phyloP scores from a whole-genome alignment of 2,329 filamentous ascomycete genomes.

The Phaeophleospora eucalypticola region DNA sequence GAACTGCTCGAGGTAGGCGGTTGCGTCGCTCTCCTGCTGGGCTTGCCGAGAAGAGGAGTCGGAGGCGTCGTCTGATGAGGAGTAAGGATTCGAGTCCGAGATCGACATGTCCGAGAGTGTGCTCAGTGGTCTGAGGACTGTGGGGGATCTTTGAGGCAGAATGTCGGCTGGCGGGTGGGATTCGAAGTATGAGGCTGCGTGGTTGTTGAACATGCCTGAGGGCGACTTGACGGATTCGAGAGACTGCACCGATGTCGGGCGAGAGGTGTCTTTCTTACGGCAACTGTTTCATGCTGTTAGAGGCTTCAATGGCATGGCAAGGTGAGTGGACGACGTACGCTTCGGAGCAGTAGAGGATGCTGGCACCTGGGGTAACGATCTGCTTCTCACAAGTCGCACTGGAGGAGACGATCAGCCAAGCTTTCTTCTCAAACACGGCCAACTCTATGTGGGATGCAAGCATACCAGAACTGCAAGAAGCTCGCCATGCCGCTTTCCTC shows the following conservation, averaged over 20 bases:
- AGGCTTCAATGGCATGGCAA: not conserved
- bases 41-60: constrained; percentile 3
- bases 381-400: constrained; percentile 64
- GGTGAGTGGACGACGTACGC: constrained; percentile 45
- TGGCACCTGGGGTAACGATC: constrained; percentile 58
- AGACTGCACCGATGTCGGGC: constrained; percentile 17
- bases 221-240: constrained; percentile 27
- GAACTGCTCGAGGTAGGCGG: constrained; percentile 42
- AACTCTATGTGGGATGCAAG: constrained; percentile 1
- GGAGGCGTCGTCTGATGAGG: constrained; percentile 11
- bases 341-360: constrained; percentile 62
- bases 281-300: constrained; percentile 35
- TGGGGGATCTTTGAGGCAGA: constrained; percentile 46
- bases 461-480: constrained; percentile 52
- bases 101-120: constrained; percentile 42
- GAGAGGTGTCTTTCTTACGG: constrained; percentile 40
- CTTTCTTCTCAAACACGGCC: not conserved
- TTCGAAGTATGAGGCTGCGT: constrained; percentile 23
- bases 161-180: constrained; percentile 37
- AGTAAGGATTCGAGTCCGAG: constrained; percentile 14
- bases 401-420: constrained; percentile 12
- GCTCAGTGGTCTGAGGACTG: constrained; percentile 34
- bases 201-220: constrained; percentile 13
- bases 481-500: constrained; percentile 50
- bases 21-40: constrained; percentile 36